phyloP scores from a whole-genome alignment of 306 rosid genomes.

The Clitoria ternatea region DNA sequence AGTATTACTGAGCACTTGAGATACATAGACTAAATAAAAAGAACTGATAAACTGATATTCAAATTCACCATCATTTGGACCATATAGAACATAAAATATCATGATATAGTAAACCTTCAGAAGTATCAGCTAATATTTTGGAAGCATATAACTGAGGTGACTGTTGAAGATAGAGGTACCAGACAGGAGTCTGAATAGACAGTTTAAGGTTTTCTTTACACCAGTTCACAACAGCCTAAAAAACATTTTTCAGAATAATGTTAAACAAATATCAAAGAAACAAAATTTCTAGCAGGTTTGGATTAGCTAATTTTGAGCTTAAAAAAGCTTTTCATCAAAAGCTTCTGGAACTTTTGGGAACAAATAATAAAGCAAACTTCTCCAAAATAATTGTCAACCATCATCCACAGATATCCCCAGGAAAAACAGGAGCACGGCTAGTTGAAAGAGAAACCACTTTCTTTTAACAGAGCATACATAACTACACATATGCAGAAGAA shows the following conservation, averaged over 20 bases:
- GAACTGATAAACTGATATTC: not conserved
- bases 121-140: conserved; percentile 6
- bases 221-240: conserved; percentile 85
- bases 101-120: too few relatives aligned
- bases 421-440: conserved; percentile 38
- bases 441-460: too few relatives aligned
- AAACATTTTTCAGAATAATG: conserved; percentile 21
- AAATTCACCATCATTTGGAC: not conserved
- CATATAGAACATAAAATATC: too few relatives aligned
- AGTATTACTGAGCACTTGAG: not conserved
- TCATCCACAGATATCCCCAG: conserved; percentile 35
- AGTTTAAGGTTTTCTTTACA: conserved; percentile 71
- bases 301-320: not conserved
- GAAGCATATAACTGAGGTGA: not conserved
- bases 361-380: not conserved
- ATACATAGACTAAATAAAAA: not conserved
- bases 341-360: not conserved
- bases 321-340: not conserved
- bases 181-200: conserved; percentile 79
- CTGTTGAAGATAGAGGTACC: conserved; percentile 43
- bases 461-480: too few relatives aligned
- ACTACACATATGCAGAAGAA: not conserved
- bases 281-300: not conserved
- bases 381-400: not conserved
- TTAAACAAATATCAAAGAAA: conserved; percentile 19